phyloP scores from a whole-genome alignment of 345 rosid species.

The Camelina sativa region DNA sequence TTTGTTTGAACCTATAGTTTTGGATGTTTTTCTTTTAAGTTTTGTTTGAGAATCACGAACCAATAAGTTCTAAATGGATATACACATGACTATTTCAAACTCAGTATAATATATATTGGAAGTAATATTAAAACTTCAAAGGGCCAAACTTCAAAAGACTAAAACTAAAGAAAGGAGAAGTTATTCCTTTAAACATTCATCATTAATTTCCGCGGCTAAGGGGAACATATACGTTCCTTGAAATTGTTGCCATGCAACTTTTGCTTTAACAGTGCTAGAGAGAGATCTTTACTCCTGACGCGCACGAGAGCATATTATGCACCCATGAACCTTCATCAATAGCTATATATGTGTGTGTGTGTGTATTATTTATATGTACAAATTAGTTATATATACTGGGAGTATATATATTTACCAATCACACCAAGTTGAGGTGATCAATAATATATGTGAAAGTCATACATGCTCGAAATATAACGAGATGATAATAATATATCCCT shows the following conservation, averaged over 20 bases:
- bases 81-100: no score
- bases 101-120: no score
- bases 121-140: no score
- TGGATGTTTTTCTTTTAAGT: no score
- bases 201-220: constrained; percentile 24
- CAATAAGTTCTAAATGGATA: no score
- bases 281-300: constrained; percentile 39
- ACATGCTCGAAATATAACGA: background rate
- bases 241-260: constrained; percentile 57
- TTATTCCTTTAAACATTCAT: background rate
- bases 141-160: no score
- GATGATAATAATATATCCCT: background rate
- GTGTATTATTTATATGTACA: background rate
- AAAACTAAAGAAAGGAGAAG: no score
- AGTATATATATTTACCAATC: background rate
- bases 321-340: constrained; percentile 13
- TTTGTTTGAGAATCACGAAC: no score
- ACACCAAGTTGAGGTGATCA: constrained; percentile 1
- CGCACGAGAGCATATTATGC: constrained; percentile 48
- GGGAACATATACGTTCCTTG: constrained; percentile 52
- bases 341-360: background rate
- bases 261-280: constrained; percentile 44
- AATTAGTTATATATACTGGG: background rate
- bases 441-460: background rate
- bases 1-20: no score